These are phyloP conservation scores for Penicillium sp. DNA, from an alignment of 2,329 filamentous ascomycete species.

Conservation along the genomic window DNA sequence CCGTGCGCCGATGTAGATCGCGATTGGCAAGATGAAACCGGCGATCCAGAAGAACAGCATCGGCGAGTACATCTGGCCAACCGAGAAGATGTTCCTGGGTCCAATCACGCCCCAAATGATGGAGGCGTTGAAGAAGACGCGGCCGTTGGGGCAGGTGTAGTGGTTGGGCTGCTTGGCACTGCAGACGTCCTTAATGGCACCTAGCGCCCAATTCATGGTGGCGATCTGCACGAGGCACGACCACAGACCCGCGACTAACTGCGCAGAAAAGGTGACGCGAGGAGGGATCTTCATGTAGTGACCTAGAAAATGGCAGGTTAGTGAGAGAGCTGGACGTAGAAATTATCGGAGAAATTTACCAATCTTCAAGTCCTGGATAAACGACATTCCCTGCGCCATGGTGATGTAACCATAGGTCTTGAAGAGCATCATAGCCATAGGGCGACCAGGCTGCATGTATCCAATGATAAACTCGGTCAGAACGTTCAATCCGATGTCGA, in stretches of 20 bases:
- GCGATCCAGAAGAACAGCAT: conserved; percentile 70
- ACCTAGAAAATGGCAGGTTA: conserved; percentile 17
- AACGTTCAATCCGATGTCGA: conserved; percentile 64
- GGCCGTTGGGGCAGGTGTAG: conserved; percentile 55
- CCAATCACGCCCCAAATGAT: conserved; percentile 71
- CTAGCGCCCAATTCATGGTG: conserved; percentile 45
- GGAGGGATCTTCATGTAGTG: conserved; percentile 62
- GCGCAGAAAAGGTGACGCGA: conserved; percentile 49
- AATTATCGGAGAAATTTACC: conserved; percentile 27
- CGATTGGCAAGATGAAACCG: conserved; percentile 59
- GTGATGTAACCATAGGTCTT: conserved; percentile 68
- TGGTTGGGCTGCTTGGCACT: conserved; percentile 55
- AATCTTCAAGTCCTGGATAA: conserved; percentile 62
- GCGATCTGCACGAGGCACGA: conserved; percentile 48
- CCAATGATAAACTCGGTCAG: conserved; percentile 69
- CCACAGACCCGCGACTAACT: conserved; percentile 51
- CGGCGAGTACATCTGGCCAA: conserved; percentile 57
- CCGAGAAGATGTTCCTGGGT: conserved; percentile 63
- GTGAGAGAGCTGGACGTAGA: conserved; percentile 18
- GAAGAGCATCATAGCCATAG: conserved; percentile 73
- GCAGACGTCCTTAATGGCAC: conserved; percentile 62
- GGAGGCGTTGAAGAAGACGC: conserved; percentile 64
- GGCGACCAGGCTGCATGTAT: conserved; percentile 66
- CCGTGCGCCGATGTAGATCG: conserved; percentile 58
- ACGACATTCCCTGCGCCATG: conserved; percentile 63